Conservation (phyloP, 495 filamentous ascomycete genomes). For the Lichenothelia convexa region DNA sequence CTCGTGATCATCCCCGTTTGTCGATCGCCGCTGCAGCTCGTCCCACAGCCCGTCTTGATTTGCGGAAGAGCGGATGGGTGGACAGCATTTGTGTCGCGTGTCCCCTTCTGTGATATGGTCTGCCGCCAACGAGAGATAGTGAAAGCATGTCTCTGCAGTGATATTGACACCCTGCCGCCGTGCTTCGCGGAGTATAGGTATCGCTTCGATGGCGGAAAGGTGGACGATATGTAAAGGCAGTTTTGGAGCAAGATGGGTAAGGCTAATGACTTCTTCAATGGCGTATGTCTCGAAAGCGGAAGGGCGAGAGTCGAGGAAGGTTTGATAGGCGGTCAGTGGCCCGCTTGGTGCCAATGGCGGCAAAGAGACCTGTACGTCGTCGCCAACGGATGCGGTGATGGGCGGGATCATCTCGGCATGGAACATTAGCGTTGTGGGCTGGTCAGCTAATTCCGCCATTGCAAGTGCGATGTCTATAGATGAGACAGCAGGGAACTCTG, state of each 20-base stretch:
- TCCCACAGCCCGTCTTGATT: constrained; percentile 87
- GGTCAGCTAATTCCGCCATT: constrained; percentile 58
- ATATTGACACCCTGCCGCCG: constrained; percentile 67
- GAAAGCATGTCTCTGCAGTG: constrained; percentile 95
- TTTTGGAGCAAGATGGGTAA: constrained; percentile 62
- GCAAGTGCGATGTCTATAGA: constrained; percentile 58
- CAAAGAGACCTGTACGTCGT: constrained; percentile 51
- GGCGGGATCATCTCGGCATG: constrained; percentile 97
- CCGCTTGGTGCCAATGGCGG: constrained; percentile 60
- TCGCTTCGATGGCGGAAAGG: constrained; percentile 80
- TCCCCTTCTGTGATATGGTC: constrained; percentile 78
- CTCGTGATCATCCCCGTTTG: constrained; percentile 32
- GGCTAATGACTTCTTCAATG: constrained; percentile 64
- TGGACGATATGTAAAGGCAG: constrained; percentile 91
- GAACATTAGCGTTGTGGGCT: constrained; percentile 87
- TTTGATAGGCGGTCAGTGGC: constrained; percentile 62
- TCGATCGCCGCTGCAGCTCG: constrained; percentile 37
- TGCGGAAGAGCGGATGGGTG: constrained; percentile 64
- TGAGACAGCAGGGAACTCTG: constrained; percentile 86
- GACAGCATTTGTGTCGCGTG: constrained; percentile 94
- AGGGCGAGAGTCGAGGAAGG: constrained; percentile 83
- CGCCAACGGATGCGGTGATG: constrained; percentile 61
- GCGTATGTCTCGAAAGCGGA: constrained; percentile 83
- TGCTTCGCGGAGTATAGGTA: constrained; percentile 68
- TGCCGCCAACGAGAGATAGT: constrained; percentile 82